Evolutionary conservation across 768 basidiomycete species (phyloP).

Genomic region (Boletus subparvulus): DNA sequence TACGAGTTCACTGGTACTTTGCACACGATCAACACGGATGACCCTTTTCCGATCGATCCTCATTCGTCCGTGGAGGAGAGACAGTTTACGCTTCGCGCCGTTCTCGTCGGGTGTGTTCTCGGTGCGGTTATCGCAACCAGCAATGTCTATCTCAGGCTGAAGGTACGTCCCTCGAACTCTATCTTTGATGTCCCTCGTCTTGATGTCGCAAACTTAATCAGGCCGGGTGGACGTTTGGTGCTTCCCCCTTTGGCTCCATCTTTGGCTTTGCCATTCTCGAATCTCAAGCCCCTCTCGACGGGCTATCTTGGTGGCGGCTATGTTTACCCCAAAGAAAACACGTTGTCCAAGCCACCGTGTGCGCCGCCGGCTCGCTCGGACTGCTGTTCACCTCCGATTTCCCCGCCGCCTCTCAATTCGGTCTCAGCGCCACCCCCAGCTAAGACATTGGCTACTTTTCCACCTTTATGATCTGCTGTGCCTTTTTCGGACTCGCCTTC

Average conservation of each 20-base stretch:
- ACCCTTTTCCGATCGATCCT: constrained; percentile 56
- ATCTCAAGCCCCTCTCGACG: constrained; percentile 52
- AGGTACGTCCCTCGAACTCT: constrained; percentile 26
- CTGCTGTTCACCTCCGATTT: constrained; percentile 59
- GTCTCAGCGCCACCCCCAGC: constrained; percentile 44
- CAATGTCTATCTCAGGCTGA: constrained; percentile 67
- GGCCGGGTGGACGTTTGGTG: constrained; percentile 66
- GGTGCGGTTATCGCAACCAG: constrained; percentile 59
- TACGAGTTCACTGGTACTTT: not conserved
- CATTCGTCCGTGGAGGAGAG: constrained; percentile 41
- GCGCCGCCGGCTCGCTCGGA: constrained; percentile 56
- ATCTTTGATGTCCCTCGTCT: not conserved
- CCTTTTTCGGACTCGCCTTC: constrained; percentile 68
- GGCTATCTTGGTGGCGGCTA: constrained; percentile 48
- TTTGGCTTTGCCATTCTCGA: constrained; percentile 54
- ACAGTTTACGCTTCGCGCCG: constrained; percentile 52
- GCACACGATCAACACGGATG: constrained; percentile 22
- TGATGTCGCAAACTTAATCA: constrained; percentile 3
- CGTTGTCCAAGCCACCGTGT: constrained; percentile 17
- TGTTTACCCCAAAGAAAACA: constrained; percentile 65
- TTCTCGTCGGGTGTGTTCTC: constrained; percentile 50
- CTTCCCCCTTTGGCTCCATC: constrained; percentile 49
- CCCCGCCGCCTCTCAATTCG: constrained; percentile 59
- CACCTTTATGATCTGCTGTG: constrained; percentile 51
- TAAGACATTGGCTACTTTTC: constrained; percentile 57